phyloP scores from a whole-genome alignment of 2,329 filamentous ascomycete genomes.

The Paramyrothecium sp. region DNA sequence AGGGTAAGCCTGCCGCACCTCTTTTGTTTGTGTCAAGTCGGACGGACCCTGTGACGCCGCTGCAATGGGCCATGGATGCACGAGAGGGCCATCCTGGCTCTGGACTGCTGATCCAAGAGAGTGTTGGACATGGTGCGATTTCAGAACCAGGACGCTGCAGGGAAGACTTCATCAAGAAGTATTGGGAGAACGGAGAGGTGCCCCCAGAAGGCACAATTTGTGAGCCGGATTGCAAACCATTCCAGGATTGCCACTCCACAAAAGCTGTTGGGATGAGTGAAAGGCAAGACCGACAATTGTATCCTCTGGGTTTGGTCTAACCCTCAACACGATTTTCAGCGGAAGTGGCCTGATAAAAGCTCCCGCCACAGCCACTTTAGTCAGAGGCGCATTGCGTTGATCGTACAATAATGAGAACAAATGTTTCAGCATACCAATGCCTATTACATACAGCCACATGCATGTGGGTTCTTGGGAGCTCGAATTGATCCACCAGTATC shows the following conservation, averaged over 20 bases:
- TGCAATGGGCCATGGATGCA: constrained; percentile 28
- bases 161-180: constrained; percentile 5
- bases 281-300: too few relatives aligned
- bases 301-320: too few relatives aligned
- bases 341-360: too few relatives aligned
- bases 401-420: too few relatives aligned
- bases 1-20: constrained; percentile 28
- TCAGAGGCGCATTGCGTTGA: too few relatives aligned
- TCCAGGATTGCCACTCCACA: neutral
- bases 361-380: too few relatives aligned
- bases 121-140: constrained; percentile 11
- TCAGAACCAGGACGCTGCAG: neutral
- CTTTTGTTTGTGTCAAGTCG: constrained; percentile 34
- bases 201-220: constrained; percentile 13
- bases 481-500: neutral
- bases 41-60: constrained; percentile 38
- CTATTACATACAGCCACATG: too few relatives aligned
- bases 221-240: constrained; percentile 10
- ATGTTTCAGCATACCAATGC: too few relatives aligned
- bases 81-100: constrained; percentile 16
- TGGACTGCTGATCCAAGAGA: constrained; percentile 17
- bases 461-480: too few relatives aligned
- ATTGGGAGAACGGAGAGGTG: constrained; percentile 15
- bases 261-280: neutral
- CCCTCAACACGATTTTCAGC: too few relatives aligned